Evolutionary conservation across 179 eudicot species (phyloP).

Genomic region (Gypsophila paniculata): DNA sequence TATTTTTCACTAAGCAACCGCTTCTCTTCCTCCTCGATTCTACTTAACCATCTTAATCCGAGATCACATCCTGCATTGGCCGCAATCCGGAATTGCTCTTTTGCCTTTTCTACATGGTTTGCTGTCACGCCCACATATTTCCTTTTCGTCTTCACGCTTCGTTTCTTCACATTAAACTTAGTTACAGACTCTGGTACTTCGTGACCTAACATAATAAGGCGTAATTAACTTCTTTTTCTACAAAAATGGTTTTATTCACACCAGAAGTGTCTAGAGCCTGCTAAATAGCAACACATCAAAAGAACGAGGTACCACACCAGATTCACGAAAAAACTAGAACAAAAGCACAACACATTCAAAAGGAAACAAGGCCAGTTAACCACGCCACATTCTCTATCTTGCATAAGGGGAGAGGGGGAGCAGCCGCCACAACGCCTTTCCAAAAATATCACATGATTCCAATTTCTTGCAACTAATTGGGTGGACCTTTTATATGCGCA

Average conservation of each 20-base stretch:
- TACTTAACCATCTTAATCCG: conserved; percentile 74
- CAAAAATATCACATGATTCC: background rate
- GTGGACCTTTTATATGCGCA: too few species aligned
- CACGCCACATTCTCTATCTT: too few species aligned
- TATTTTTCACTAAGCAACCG: conserved; percentile 28
- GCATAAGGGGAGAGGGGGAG: too few species aligned
- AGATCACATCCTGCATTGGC: conserved; percentile 83
- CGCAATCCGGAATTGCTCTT: conserved; percentile 68
- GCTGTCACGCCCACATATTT: conserved; percentile 28
- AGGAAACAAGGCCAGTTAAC: too few species aligned
- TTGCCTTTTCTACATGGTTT: conserved; percentile 61
- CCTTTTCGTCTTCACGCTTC: conserved; percentile 31
- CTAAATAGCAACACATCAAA: background rate
- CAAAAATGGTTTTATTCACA: background rate
- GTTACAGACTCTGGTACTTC: conserved; percentile 60
- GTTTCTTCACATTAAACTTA: conserved; percentile 47
- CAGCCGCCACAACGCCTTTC: too few species aligned
- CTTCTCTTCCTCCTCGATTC: conserved; percentile 71
- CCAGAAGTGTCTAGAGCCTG: background rate
- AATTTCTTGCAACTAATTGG: background rate
- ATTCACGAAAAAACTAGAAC: too few species aligned
- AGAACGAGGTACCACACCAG: background rate
- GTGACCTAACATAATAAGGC: conserved; percentile 1
- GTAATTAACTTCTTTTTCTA: background rate
- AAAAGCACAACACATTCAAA: too few species aligned